Percentiles rank a stretch among this genome's conserved stretches.
Evolutionary conservation across 306 rosid species (phyloP).

Genomic region (Casuarina cunninghamiana): DNA sequence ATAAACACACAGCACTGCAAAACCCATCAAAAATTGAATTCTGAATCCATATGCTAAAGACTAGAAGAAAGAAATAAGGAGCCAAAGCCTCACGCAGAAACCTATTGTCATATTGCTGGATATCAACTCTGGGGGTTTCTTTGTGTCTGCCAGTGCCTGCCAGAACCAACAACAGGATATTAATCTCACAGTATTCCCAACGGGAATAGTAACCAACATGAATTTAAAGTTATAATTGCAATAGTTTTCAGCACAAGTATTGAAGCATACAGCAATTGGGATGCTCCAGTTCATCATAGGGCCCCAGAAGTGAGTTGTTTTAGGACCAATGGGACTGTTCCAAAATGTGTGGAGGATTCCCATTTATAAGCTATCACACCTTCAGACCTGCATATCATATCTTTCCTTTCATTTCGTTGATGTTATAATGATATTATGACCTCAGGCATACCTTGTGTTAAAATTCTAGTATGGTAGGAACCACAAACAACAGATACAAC

Average conservation of each 20-base stretch:
- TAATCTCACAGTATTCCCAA: background rate
- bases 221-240: background rate
- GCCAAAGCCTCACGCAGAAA: slow-evolving; percentile 15
- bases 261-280: slow-evolving; percentile 50
- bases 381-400: slow-evolving; percentile 11
- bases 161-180: slow-evolving; percentile 8
- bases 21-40: slow-evolving; percentile 9
- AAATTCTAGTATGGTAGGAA: background rate
- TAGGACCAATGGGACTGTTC: slow-evolving; percentile 63
- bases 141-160: slow-evolving; percentile 54
- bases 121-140: slow-evolving; percentile 58
- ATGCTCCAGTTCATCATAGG: slow-evolving; percentile 59
- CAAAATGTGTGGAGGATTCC: slow-evolving; percentile 40
- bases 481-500: too few relatives aligned
- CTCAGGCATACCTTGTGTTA: background rate
- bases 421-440: background rate
- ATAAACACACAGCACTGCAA: slow-evolving; percentile 74
- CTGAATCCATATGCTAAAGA: slow-evolving; percentile 5
- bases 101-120: slow-evolving; percentile 61
- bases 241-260: background rate
- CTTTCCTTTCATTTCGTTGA: background rate
- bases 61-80: background rate
- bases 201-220: background rate
- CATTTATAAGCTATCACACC: slow-evolving; percentile 25
- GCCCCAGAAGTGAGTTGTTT: slow-evolving; percentile 70